Evolutionary conservation across 768 basidiomycete species (phyloP).

Genomic region (Tylopilus felleus): DNA sequence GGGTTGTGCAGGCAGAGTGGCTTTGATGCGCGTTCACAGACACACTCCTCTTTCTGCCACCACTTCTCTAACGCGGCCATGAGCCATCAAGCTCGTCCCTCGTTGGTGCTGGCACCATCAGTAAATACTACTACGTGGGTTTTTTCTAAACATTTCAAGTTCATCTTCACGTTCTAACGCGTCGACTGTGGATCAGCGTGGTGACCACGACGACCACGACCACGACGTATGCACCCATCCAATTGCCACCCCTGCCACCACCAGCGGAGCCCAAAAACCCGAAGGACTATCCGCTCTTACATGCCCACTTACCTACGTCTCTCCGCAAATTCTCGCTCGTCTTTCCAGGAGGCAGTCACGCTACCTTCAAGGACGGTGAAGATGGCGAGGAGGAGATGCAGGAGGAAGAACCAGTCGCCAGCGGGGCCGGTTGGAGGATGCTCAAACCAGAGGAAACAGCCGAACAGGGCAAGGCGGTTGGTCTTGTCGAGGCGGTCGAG

Average conservation of each 20-base stretch:
- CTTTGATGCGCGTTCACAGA: conserved; percentile 31
- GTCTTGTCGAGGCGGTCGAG: conserved; percentile 77
- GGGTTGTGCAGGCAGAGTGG: conserved; percentile 33
- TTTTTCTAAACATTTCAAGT: not conserved
- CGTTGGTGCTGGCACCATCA: conserved; percentile 72
- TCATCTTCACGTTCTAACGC: conserved; percentile 18
- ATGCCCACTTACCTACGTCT: conserved; percentile 69
- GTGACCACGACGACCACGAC: conserved; percentile 92
- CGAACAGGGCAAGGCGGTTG: conserved; percentile 52
- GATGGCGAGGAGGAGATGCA: conserved; percentile 63
- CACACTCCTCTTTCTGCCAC: conserved; percentile 23
- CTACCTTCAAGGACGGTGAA: conserved; percentile 73
- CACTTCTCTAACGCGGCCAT: conserved; percentile 40
- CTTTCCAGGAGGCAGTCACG: conserved; percentile 78
- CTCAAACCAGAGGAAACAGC: conserved; percentile 59
- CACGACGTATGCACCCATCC: conserved; percentile 86
- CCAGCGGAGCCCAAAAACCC: conserved; percentile 72
- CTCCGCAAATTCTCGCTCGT: conserved; percentile 73
- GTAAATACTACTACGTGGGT: conserved; percentile 83
- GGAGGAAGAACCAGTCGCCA: conserved; percentile 63
- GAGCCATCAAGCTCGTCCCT: conserved; percentile 62
- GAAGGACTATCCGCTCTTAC: conserved; percentile 74
- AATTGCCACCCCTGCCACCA: conserved; percentile 67
- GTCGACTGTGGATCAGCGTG: conserved; percentile 48
- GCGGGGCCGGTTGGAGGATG: conserved; percentile 74